These are phyloP conservation scores for Botryobasidium botryosum DNA, from an alignment of 768 basidiomycete species.

Conservation along the genomic window DNA sequence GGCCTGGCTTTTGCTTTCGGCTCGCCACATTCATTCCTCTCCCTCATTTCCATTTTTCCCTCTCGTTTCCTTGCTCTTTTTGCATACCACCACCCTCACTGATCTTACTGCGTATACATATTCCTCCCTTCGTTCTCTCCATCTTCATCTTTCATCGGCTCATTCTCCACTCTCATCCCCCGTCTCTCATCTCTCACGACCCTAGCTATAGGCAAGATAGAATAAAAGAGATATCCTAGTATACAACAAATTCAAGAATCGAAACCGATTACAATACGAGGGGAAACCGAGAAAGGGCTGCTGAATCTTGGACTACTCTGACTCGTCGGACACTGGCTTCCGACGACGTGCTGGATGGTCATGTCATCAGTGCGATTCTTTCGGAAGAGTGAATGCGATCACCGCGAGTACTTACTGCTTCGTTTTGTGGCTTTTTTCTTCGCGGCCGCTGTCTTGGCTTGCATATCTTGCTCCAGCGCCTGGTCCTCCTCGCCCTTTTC, in stretches of 20 bases:
- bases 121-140: too few relatives aligned
- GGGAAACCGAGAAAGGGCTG: neutral
- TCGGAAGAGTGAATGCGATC: too few relatives aligned
- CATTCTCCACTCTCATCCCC: neutral
- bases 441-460: slow-evolving; percentile 66
- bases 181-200: neutral
- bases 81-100: too few relatives aligned
- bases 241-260: neutral
- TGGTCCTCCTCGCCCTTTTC: slow-evolving; percentile 84
- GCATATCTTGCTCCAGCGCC: slow-evolving; percentile 71
- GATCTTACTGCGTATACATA: too few relatives aligned
- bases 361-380: too few relatives aligned
- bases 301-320: neutral
- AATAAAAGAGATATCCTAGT: neutral
- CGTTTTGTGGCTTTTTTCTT: slow-evolving; percentile 46
- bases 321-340: neutral
- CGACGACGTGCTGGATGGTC: neutral
- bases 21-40: too few relatives aligned
- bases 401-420: too few relatives aligned
- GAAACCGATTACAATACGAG: too few relatives aligned
- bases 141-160: neutral
- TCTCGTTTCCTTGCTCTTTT: neutral
- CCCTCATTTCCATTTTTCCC: neutral
- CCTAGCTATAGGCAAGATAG: too few relatives aligned
- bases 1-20: too few relatives aligned